Conservation (phyloP, 192 early-diverging fungal species). For the Umbelopsis vinacea region DNA sequence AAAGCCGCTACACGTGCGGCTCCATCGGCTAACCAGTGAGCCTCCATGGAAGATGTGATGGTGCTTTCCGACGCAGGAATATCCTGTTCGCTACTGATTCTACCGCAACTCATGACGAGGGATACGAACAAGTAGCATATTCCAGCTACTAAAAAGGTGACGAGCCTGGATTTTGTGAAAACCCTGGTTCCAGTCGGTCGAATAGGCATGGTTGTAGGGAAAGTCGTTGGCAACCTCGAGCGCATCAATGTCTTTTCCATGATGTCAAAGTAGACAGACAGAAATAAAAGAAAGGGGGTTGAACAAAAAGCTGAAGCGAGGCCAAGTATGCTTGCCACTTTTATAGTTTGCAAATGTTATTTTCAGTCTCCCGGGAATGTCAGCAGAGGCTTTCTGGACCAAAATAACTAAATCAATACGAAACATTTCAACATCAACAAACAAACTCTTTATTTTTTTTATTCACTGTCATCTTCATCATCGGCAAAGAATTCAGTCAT, state of each 20-base stretch:
- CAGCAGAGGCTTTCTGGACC: not conserved
- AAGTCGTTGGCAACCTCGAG: not conserved
- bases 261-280: not conserved
- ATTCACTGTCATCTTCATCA: conserved; percentile 27
- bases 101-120: not conserved
- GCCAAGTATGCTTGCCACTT: not conserved
- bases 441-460: not conserved
- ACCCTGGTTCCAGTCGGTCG: not conserved
- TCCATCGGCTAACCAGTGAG: not conserved
- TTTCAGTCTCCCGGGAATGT: not conserved
- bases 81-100: not conserved
- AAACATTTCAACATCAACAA: not conserved
- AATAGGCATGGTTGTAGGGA: not conserved
- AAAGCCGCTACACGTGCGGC: not conserved
- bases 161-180: not conserved
- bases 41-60: not conserved
- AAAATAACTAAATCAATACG: not conserved
- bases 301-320: not conserved
- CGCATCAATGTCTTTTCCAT: not conserved
- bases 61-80: not conserved
- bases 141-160: not conserved
- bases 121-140: not conserved
- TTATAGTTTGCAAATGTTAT: not conserved
- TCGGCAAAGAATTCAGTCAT: conserved; percentile 29
- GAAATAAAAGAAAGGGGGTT: not conserved